Percentiles rank a stretch among this genome's conserved stretches.
These are phyloP conservation scores for Colletotrichum sp. DNA, from an alignment of 2,329 filamentous ascomycete genomes.

Conservation along the genomic window DNA sequence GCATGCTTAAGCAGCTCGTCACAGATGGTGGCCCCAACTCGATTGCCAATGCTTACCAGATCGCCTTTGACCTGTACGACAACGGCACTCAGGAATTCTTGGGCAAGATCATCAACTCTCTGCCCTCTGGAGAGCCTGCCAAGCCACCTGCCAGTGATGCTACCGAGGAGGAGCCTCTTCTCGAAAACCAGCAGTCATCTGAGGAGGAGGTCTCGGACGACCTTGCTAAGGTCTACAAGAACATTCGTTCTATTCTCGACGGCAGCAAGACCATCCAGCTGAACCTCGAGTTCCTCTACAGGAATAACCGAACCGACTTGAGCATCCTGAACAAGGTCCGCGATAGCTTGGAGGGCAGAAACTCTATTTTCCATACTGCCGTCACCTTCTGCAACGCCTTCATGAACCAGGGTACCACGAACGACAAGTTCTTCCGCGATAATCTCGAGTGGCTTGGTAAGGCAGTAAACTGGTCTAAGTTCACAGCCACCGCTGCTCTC, in stretches of 20 bases:
- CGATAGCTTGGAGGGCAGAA: conserved; percentile 92
- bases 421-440: conserved; percentile 98
- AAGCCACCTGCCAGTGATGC: conserved; percentile 47
- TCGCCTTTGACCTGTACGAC: conserved; percentile 97
- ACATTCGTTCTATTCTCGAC: conserved; percentile 74
- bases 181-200: conserved; percentile 52
- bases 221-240: conserved; percentile 62
- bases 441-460: conserved; percentile 98
- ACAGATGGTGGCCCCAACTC: conserved; percentile 79
- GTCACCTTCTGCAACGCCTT: conserved; percentile 98
- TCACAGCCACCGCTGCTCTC: conserved; percentile 93
- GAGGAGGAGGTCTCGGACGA: conserved; percentile 59
- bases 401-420: conserved; percentile 98
- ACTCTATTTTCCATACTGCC: conserved; percentile 97
- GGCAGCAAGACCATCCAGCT: conserved; percentile 94
- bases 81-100: conserved; percentile 98
- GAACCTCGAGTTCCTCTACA: conserved; percentile 94
- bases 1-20: conserved; percentile 83
- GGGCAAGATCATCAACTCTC: conserved; percentile 82
- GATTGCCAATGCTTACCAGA: conserved; percentile 90
- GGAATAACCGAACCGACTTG: conserved; percentile 92
- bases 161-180: conserved; percentile 53
- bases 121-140: conserved; percentile 64
- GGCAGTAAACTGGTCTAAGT: conserved; percentile 99
- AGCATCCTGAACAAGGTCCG: conserved; percentile 95